Conservation (phyloP, 768 basidiomycete species). For the Nidularia pulvinata region DNA sequence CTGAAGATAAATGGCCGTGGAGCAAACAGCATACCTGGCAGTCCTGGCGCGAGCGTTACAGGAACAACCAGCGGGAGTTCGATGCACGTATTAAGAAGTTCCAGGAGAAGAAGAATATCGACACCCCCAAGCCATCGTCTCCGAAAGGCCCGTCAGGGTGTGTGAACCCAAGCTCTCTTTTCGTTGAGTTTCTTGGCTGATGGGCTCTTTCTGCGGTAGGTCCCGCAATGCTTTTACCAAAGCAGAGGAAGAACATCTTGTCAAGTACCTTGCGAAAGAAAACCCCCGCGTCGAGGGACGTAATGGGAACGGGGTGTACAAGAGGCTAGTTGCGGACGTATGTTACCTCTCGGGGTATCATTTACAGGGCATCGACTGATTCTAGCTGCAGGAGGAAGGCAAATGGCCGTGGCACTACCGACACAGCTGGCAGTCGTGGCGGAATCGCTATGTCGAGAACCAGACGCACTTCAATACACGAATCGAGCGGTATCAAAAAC, state of each 20-base stretch:
- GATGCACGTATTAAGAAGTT: slow-evolving; percentile 39
- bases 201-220: too few relatives aligned
- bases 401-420: slow-evolving; percentile 51
- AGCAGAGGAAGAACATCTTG: too few relatives aligned
- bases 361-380: too few relatives aligned
- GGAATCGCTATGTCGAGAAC: slow-evolving; percentile 55
- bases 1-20: slow-evolving; percentile 46
- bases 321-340: too few relatives aligned
- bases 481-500: slow-evolving; percentile 37
- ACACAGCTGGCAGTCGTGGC: slow-evolving; percentile 66
- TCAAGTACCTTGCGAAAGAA: too few relatives aligned
- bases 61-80: slow-evolving; percentile 37
- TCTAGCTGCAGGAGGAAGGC: slow-evolving; percentile 33
- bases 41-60: slow-evolving; percentile 69
- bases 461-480: slow-evolving; percentile 31
- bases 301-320: too few relatives aligned
- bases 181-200: too few relatives aligned
- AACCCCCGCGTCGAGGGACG: too few relatives aligned
- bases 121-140: neutral
- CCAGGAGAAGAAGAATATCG: slow-evolving; percentile 14
- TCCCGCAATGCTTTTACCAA: too few relatives aligned
- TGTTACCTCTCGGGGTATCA: too few relatives aligned
- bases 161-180: too few relatives aligned
- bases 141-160: too few relatives aligned
- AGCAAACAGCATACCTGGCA: slow-evolving; percentile 48